Evolutionary conservation across 345 rosid species (phyloP).

Genomic region (thale cress (Arabidopsis thaliana)): DNA sequence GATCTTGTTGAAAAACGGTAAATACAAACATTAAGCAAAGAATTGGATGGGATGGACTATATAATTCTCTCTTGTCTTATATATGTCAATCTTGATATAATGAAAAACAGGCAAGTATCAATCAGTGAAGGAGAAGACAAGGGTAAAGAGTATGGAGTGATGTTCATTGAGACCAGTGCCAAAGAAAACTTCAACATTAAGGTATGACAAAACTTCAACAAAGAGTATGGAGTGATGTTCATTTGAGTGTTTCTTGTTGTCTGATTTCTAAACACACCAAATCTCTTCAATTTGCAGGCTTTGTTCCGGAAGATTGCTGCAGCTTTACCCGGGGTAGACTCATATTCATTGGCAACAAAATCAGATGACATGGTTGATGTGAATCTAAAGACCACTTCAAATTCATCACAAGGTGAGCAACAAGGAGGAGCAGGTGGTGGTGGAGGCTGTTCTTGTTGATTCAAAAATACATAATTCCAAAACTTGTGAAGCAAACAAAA

Average conservation of each 20-base stretch:
- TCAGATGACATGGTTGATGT: slow-evolving; percentile 99
- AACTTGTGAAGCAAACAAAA: slow-evolving; percentile 16
- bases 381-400: slow-evolving; percentile 74
- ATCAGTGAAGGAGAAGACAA: slow-evolving; percentile 90
- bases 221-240: no score
- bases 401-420: slow-evolving; percentile 72
- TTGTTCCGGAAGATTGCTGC: slow-evolving; percentile 91
- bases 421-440: slow-evolving; percentile 56
- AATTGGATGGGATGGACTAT: background rate
- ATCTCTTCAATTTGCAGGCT: slow-evolving; percentile 55
- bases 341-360: slow-evolving; percentile 70
- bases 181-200: slow-evolving; percentile 92
- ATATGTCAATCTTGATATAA: background rate
- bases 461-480: background rate
- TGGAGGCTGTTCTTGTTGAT: slow-evolving; percentile 78
- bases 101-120: slow-evolving; percentile 73
- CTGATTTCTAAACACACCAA: background rate
- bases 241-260: background rate
- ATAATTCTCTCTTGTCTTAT: background rate
- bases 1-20: slow-evolving; percentile 85
- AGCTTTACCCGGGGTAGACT: slow-evolving; percentile 93
- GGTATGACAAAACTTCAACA: slow-evolving; percentile 44
- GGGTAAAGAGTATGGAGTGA: slow-evolving; percentile 75
- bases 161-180: slow-evolving; percentile 96
- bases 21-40: background rate